Conservation (phyloP, 2,329 filamentous ascomycete species). For the Trichothecium sympodiale region DNA sequence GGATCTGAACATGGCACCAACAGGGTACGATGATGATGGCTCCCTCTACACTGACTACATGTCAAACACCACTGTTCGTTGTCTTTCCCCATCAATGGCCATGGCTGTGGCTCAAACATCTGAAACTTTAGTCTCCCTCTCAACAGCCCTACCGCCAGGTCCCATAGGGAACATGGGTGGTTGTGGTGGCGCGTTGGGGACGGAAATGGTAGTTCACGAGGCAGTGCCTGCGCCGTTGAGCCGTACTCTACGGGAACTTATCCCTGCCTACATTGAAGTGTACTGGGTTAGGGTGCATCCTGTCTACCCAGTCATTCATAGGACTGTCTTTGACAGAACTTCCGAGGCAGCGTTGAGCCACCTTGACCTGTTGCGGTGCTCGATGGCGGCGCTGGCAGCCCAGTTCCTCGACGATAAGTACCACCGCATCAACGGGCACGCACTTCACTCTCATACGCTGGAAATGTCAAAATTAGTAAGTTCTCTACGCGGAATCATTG, state of each 20-base stretch:
- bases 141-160: conserved; percentile 24
- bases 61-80: conserved; percentile 34
- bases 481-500: conserved; percentile 6
- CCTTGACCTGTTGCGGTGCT: conserved; percentile 33
- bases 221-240: conserved; percentile 21
- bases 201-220: background rate
- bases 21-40: conserved; percentile 23
- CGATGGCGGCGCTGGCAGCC: conserved; percentile 47
- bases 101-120: conserved; percentile 31
- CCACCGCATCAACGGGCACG: conserved; percentile 36
- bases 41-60: conserved; percentile 23
- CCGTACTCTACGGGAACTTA: conserved; percentile 26
- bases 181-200: conserved; percentile 3
- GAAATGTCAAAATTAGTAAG: conserved; percentile 39
- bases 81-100: conserved; percentile 31
- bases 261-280: conserved; percentile 38
- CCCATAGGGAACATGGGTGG: conserved; percentile 3
- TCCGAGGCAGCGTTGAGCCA: conserved; percentile 18
- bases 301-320: conserved; percentile 39
- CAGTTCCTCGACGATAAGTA: conserved; percentile 37
- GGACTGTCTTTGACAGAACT: conserved; percentile 28
- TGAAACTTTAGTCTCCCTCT: conserved; percentile 37
- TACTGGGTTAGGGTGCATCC: conserved; percentile 43
- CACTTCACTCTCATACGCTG: conserved; percentile 40
- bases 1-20: conserved; percentile 16